phyloP scores from a whole-genome alignment of 257 asterid species.

The Solanum habrochaites region DNA sequence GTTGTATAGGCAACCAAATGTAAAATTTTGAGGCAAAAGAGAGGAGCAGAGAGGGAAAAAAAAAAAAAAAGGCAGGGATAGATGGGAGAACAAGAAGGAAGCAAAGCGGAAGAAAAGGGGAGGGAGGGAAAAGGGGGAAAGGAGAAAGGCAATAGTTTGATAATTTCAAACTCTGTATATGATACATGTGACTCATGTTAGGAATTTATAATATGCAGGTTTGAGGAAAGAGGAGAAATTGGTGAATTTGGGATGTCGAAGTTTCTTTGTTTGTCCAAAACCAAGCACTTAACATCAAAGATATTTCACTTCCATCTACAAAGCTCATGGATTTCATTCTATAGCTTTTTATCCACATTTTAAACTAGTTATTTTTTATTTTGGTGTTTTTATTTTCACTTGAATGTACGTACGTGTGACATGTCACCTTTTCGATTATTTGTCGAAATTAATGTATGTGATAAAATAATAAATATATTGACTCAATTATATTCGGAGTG shows the following conservation, averaged over 20 bases:
- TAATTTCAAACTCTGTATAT: background rate
- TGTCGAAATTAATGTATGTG: background rate
- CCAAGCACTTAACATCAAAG: background rate
- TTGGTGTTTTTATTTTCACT: background rate
- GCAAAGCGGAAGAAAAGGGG: no score
- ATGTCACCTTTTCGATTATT: background rate
- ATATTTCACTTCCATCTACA: background rate
- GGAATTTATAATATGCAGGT: slow-evolving; percentile 13
- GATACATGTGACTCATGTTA: background rate
- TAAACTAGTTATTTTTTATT: slow-evolving; percentile 11
- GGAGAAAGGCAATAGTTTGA: no score
- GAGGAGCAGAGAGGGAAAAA: no score
- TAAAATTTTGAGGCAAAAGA: no score
- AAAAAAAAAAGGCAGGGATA: no score
- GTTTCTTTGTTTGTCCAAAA: slow-evolving; percentile 44
- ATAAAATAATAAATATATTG: slow-evolving; percentile 20
- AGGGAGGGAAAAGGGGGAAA: no score
- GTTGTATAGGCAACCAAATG: no score
- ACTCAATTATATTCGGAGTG: background rate
- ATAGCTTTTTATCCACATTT: slow-evolving; percentile 3
- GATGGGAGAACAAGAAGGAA: no score
- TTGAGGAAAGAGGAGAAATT: slow-evolving; percentile 33
- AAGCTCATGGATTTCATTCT: slow-evolving; percentile 7
- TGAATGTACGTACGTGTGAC: slow-evolving; percentile 2
- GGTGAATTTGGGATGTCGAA: slow-evolving; percentile 36